These are phyloP conservation scores for Didymellaceae sp. DNA, from an alignment of 2,329 filamentous ascomycete genomes.

Conservation along the genomic window DNA sequence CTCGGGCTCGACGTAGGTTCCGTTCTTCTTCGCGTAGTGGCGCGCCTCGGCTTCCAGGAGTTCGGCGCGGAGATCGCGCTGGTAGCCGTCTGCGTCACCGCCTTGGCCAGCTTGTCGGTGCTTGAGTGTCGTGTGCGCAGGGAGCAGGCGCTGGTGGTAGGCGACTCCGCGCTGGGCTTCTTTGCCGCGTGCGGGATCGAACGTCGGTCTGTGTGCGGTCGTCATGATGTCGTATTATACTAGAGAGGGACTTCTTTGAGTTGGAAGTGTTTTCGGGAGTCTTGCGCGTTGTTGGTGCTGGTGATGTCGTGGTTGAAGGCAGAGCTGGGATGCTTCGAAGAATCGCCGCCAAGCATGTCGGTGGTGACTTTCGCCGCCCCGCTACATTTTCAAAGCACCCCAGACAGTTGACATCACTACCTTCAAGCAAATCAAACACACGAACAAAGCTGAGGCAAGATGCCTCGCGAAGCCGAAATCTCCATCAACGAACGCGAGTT, in stretches of 20 bases:
- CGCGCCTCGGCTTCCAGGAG: conserved; percentile 86
- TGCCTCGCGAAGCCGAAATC: conserved; percentile 92
- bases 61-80: conserved; percentile 86
- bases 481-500: conserved; percentile 90
- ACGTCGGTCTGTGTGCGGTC: conserved; percentile 82
- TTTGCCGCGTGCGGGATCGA: conserved; percentile 95
- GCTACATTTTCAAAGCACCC: conserved; percentile 33
- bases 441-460: conserved; percentile 51
- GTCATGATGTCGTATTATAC: conserved; percentile 48
- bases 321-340: conserved; percentile 11
- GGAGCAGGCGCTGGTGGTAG: conserved; percentile 94
- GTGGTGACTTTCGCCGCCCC: conserved; percentile 28
- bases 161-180: conserved; percentile 91
- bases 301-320: conserved; percentile 15
- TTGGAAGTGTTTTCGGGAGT: conserved; percentile 38
- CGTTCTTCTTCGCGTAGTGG: conserved; percentile 85
- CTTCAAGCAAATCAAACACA: conserved; percentile 3
- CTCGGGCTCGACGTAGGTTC: conserved; percentile 60
- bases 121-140: conserved; percentile 92
- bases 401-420: conserved; percentile 11
- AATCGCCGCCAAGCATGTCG: conserved; percentile 25
- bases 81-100: conserved; percentile 72
- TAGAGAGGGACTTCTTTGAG: neutral
- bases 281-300: conserved; percentile 27
- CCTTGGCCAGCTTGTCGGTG: conserved; percentile 84